Evolutionary conservation across 805 yeast species (phyloP), one percentile per base, ranked within the genome.

Genomic region (Saccharomycopsis sp.): DNA sequence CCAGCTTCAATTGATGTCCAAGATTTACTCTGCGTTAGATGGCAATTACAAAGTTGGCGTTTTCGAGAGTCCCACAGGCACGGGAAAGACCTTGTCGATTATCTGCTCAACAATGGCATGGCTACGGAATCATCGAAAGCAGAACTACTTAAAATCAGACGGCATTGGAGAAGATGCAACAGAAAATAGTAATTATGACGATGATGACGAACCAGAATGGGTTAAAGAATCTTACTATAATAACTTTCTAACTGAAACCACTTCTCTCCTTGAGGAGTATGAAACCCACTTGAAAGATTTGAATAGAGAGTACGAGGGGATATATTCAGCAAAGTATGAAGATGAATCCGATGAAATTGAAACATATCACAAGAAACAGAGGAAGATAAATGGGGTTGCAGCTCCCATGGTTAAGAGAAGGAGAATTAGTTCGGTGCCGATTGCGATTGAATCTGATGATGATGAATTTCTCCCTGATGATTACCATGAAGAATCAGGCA

Each of bases 11-110:
- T 72, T 89, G 52, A 89, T 89, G 97, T 64, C 67, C 24, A 74
- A 79, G 17, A 70, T 90, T n/a, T 83, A 83, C 54, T 73, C 73
- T 20, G 71, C 85, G 1, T 66, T 89, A 14, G 66, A 68, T 3
- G 66, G 69, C 8, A 48, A 60, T 9, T 73, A 68, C 54, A 85
- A 83, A 57, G 67, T 89, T 2, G 95, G 94, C 0, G 68, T 89
- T 1, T 81, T 89, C 56, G 97, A 89, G 59, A 81, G 93, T 46
- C 97, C 97, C 0, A 89, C 97, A 0, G 97, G 97, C 4, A 85
- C 89, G 1, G 97, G 97, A 2, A 89, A 89, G 61, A 88, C 97
- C 0, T 65, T 90, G 2, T 86, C 96, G 0, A 63, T 89, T 38
- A 83, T 90, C 3, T 90, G 97, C 58, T 76, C 94, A 0, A 68